phyloP scores from a whole-genome alignment of 1,284 basidiomycete genomes.

The Stygiomarasmius scandens region DNA sequence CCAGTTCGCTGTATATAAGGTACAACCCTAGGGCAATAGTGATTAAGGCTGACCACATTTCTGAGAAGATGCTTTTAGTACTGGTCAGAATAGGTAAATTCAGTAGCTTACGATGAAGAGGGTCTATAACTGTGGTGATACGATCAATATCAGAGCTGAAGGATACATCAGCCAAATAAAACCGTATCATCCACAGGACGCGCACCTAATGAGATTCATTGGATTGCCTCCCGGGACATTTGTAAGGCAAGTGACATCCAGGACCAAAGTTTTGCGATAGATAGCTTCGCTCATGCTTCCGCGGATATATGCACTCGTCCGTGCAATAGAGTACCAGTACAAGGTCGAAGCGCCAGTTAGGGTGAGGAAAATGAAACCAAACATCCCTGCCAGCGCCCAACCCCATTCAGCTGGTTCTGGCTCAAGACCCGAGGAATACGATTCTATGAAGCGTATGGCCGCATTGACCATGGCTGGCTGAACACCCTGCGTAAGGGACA shows the following conservation, averaged over 20 bases:
- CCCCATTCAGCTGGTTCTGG: slow-evolving; percentile 4
- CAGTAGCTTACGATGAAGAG: slow-evolving; percentile 1
- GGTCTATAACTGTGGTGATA: slow-evolving; percentile 1
- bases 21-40: neutral
- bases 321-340: slow-evolving; percentile 1
- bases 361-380: neutral
- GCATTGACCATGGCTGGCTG: slow-evolving; percentile 1
- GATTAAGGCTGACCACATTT: slow-evolving; percentile 1
- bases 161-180: neutral
- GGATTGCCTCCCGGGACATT: neutral
- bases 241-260: neutral
- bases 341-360: neutral
- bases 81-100: neutral
- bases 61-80: neutral
- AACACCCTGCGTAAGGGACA: neutral
- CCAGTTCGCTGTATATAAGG: neutral
- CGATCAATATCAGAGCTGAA: slow-evolving; percentile 2
- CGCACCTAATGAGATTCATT: slow-evolving; percentile 4
- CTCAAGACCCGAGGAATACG: neutral
- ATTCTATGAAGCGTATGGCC: neutral
- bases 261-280: slow-evolving; percentile 2
- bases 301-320: neutral
- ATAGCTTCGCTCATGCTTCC: neutral
- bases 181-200: neutral
- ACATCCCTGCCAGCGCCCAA: neutral